Conservation (phyloP, 495 filamentous ascomycete species). For the Penicillium paxilli region DNA sequence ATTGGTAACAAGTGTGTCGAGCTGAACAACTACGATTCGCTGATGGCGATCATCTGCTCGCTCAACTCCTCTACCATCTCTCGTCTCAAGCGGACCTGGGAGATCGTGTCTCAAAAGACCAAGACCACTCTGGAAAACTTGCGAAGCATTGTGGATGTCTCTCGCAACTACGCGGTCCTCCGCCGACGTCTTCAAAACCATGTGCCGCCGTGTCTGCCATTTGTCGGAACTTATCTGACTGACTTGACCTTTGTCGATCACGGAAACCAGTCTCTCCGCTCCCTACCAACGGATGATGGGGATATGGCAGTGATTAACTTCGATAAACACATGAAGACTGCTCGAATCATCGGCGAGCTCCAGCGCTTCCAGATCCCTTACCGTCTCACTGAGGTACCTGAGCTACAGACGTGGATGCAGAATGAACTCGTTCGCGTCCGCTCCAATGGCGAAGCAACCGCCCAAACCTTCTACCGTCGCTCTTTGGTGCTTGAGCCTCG, state of each 20-base stretch:
- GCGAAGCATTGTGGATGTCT: conserved; percentile 79
- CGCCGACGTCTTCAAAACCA: conserved; percentile 84
- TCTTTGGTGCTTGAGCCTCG: conserved; percentile 86
- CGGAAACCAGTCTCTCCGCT: conserved; percentile 72
- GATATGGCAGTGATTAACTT: conserved; percentile 90
- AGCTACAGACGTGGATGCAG: conserved; percentile 93
- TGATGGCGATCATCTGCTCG: conserved; percentile 96
- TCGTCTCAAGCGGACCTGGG: conserved; percentile 93
- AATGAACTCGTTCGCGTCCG: conserved; percentile 80
- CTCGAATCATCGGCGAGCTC: conserved; percentile 91
- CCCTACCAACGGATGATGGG: conserved; percentile 51
- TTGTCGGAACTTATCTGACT: conserved; percentile 95
- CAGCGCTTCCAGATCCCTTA: conserved; percentile 98
- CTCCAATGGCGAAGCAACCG: conserved; percentile 72
- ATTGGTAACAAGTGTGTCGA: conserved; percentile 83
- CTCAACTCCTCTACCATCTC: conserved; percentile 88
- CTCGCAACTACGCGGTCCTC: conserved; percentile 89
- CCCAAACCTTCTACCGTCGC: conserved; percentile 80
- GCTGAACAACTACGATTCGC: conserved; percentile 92
- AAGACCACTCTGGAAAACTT: conserved; percentile 76
- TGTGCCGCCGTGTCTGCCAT: conserved; percentile 90
- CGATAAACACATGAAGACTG: conserved; percentile 94
- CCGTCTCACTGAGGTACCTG: conserved; percentile 76
- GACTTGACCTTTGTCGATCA: conserved; percentile 79
- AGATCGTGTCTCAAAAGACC: conserved; percentile 80